These are phyloP conservation scores for Sporothrix curviconia DNA, from an alignment of 2,329 filamentous ascomycete genomes.

Conservation along the genomic window DNA sequence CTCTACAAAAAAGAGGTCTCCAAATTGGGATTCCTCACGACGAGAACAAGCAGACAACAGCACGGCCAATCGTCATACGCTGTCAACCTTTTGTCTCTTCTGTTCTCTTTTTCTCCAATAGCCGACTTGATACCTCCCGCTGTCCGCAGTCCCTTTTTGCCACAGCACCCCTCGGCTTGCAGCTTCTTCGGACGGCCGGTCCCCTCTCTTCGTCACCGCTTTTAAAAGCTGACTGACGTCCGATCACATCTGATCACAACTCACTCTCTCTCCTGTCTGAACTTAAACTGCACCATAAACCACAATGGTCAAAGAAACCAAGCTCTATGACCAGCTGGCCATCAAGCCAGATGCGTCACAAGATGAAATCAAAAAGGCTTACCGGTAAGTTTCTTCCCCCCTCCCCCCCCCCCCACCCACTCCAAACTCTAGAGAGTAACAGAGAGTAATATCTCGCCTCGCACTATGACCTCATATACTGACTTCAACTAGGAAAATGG, in stretches of 20 bases:
- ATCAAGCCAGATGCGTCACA: constrained; percentile 74
- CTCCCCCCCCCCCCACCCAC: too few species aligned
- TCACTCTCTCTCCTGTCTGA: neutral
- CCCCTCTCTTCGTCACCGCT: neutral
- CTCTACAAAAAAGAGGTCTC: too few species aligned
- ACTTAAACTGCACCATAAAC: too few species aligned
- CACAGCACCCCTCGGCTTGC: constrained; percentile 1
- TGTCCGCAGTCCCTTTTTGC: neutral
- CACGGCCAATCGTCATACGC: too few species aligned
- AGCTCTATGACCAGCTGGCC: constrained; percentile 77
- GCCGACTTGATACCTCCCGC: neutral
- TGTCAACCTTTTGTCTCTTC: neutral
- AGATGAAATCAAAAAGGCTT: constrained; percentile 96
- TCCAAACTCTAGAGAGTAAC: too few species aligned
- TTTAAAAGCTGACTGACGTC: neutral
- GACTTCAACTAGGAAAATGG: constrained; percentile 59
- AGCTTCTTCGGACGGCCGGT: neutral
- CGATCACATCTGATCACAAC: neutral
- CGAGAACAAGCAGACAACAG: too few species aligned
- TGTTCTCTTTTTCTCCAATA: neutral
- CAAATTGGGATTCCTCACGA: too few species aligned
- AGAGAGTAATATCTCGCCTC: too few species aligned
- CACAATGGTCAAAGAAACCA: constrained; percentile 31
- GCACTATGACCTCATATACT: too few species aligned
- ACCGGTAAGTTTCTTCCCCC: too few species aligned